Evolutionary conservation across 108 stramenopile species (phyloP).

Genomic region (Cylindrotheca closterium): DNA sequence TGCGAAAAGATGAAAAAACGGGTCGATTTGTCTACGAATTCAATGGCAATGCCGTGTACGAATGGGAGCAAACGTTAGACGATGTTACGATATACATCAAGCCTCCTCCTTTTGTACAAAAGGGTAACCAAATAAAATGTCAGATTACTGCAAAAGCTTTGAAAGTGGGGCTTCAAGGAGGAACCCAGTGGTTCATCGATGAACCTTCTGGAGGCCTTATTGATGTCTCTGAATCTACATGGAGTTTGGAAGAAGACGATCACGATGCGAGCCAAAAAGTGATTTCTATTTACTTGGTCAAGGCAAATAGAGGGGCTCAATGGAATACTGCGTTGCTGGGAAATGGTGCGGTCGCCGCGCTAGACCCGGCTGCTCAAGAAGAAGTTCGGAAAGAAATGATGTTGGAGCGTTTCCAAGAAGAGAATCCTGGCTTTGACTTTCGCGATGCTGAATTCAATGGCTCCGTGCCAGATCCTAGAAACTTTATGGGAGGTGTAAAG

Average conservation of each 20-base stretch:
- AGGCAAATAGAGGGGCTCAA: slow-evolving; percentile 38
- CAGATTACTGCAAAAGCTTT: slow-evolving; percentile 50
- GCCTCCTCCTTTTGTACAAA: slow-evolving; percentile 32
- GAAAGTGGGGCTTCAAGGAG: slow-evolving; percentile 57
- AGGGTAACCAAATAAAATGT: slow-evolving; percentile 31
- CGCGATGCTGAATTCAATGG: slow-evolving; percentile 96
- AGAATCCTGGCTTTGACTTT: slow-evolving; percentile 98
- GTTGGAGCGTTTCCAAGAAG: slow-evolving; percentile 94
- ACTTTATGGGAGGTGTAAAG: slow-evolving; percentile 96
- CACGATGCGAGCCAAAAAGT: slow-evolving; percentile 37
- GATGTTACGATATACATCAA: slow-evolving; percentile 77
- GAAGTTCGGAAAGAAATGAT: slow-evolving; percentile 88
- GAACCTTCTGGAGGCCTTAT: slow-evolving; percentile 82
- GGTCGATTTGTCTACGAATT: slow-evolving; percentile 71
- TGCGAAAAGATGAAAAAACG: slow-evolving; percentile 44
- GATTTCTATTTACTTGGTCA: slow-evolving; percentile 53
- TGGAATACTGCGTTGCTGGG: slow-evolving; percentile 44
- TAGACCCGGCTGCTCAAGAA: slow-evolving; percentile 50
- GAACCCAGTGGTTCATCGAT: slow-evolving; percentile 74
- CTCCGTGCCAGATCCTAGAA: slow-evolving; percentile 89
- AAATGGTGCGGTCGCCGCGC: background rate
- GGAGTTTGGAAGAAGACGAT: slow-evolving; percentile 71
- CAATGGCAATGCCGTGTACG: slow-evolving; percentile 79
- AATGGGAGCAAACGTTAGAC: slow-evolving; percentile 95
- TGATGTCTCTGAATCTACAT: slow-evolving; percentile 81